Conservation (phyloP, 306 rosid species). For the Begonia peltatifolia region DNA sequence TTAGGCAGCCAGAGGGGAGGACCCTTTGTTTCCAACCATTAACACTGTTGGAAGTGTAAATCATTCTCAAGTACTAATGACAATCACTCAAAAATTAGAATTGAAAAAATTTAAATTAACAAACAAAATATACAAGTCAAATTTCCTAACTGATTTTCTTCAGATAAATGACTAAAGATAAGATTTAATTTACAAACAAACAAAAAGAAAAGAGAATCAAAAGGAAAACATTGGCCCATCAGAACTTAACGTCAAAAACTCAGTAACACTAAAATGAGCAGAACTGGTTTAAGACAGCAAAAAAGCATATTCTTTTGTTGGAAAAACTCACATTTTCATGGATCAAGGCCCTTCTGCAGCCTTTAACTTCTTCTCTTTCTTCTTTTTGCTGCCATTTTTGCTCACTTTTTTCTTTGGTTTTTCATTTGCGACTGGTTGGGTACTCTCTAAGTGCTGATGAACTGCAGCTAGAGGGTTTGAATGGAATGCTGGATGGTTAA, state of each 20-base stretch:
- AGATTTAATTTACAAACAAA: too few species aligned
- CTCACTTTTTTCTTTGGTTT: slow-evolving; percentile 41
- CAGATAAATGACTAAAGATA: too few species aligned
- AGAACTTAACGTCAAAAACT: background rate
- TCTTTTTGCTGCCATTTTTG: slow-evolving; percentile 52
- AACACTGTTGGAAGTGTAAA: too few species aligned
- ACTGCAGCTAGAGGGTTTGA: slow-evolving; percentile 48
- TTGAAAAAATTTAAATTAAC: too few species aligned
- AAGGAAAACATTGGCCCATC: too few species aligned
- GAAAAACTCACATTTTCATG: slow-evolving; percentile 36
- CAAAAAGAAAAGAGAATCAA: too few species aligned
- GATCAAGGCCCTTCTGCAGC: slow-evolving; percentile 24
- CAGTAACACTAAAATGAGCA: background rate
- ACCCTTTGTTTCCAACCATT: too few species aligned
- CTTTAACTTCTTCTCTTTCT: slow-evolving; percentile 38
- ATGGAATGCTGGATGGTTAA: slow-evolving; percentile 38
- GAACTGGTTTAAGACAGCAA: slow-evolving; percentile 9
- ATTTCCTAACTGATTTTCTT: too few species aligned
- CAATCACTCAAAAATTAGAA: too few species aligned
- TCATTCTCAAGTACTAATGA: too few species aligned
- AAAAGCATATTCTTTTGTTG: background rate
- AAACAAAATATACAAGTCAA: too few species aligned
- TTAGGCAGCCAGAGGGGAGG: too few species aligned
- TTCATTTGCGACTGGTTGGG: slow-evolving; percentile 45
- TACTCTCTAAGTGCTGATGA: slow-evolving; percentile 36